Evolutionary conservation across 2,329 filamentous ascomycete genomes (phyloP).

Genomic region (Colletotrichum orbiculare): DNA sequence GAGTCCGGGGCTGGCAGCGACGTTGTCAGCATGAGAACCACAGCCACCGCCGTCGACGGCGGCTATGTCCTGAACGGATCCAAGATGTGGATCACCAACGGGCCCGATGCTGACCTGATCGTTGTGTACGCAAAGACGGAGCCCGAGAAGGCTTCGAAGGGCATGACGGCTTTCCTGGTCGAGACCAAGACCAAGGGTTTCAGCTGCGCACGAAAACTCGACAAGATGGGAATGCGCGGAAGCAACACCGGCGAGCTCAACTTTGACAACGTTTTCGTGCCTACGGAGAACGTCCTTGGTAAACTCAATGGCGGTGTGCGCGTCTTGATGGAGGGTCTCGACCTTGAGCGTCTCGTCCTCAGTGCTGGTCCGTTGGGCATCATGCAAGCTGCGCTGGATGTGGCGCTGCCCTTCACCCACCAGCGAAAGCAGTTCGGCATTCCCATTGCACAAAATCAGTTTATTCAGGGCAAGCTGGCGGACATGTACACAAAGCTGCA

Average conservation of each 20-base stretch:
- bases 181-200: slow-evolving; percentile 79
- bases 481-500: slow-evolving; percentile 98
- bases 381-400: slow-evolving; percentile 92
- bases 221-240: slow-evolving; percentile 98
- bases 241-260: slow-evolving; percentile 95
- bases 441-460: slow-evolving; percentile 91
- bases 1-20: slow-evolving; percentile 92
- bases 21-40: slow-evolving; percentile 95
- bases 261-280: slow-evolving; percentile 92
- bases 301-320: slow-evolving; percentile 83
- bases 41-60: slow-evolving; percentile 82
- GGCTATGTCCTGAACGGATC: slow-evolving; percentile 88
- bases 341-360: slow-evolving; percentile 92
- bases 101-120: slow-evolving; percentile 90
- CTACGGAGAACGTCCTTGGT: slow-evolving; percentile 83
- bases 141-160: slow-evolving; percentile 82
- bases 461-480: slow-evolving; percentile 91
- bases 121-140: slow-evolving; percentile 98
- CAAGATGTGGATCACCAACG: slow-evolving; percentile 99
- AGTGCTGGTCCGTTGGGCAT: slow-evolving; percentile 91
- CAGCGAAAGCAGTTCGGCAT: slow-evolving; percentile 87
- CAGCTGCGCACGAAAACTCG: slow-evolving; percentile 87
- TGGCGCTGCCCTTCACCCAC: slow-evolving; percentile 89
- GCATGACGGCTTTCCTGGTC: slow-evolving; percentile 95
- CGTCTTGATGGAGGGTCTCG: slow-evolving; percentile 95